Evolutionary conservation across 108 stramenopile genomes (phyloP), one percentile per base, ranked within the genome.

Genomic region (Nitzschia inconspicua): DNA sequence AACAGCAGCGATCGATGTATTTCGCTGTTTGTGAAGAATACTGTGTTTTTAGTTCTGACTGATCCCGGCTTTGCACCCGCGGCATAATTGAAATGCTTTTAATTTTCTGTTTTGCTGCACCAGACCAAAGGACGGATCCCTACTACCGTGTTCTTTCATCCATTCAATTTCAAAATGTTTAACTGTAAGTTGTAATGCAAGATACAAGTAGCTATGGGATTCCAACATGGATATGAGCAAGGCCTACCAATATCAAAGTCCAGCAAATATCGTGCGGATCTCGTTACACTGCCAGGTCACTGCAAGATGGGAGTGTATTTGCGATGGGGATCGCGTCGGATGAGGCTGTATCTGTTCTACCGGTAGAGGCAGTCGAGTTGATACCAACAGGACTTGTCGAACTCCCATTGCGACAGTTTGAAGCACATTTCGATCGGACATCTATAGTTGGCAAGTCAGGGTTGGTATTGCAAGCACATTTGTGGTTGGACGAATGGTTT

Each of bases 211-310:
- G 67, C 84, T 1, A 56, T 96, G 10, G 95, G 95, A 6, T 76
- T 96, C 47, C 95, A 96, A 44, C 95, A 96, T 58, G 95, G 84
- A 11, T 66, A 89, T 40, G 90, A 93, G 95, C 1, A 96, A 96
- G 50, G 91, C 80, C 10, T 68, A 80, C 43, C 66, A 91, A 32
- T 91, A 23, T 79, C 19, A 39, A 60, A 24, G 82, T 89, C 5
- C 27, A 74, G 28, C 51, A 75, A 42, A 72, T 93, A 31, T 73
- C 86, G 16, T 89, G 87, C 42, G 92, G 92, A 11, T 82, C 88
- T 20, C 92, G 89, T 44, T 88, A 93, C 60, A 83, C 85, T 16
- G 82, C 92, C 8, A 73, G 89, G 47, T 50, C 88, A 14, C 30
- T 93, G 72, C 85, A 89, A 44, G 92, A 93, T 57, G 88, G 88